Conservation (phyloP, 2,329 filamentous ascomycete species). For the Rutstroemia sp. region DNA sequence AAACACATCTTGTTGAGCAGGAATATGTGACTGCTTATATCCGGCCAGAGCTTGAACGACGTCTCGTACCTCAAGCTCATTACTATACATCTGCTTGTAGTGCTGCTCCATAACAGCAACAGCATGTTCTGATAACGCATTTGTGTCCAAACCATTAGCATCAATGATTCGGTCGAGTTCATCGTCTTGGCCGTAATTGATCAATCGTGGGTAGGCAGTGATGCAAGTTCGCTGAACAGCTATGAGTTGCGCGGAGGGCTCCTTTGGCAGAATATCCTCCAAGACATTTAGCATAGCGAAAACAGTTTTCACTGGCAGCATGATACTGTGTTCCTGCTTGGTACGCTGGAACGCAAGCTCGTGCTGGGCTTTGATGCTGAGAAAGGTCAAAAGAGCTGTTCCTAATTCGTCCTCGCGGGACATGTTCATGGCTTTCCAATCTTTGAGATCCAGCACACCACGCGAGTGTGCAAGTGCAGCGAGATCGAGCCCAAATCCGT, state of each 20-base stretch:
- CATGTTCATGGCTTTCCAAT: conserved; percentile 69
- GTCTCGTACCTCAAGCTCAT: conserved; percentile 76
- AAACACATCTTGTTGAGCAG: conserved; percentile 87
- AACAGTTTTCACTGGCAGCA: conserved; percentile 78
- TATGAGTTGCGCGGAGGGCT: conserved; percentile 61
- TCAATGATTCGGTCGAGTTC: conserved; percentile 90
- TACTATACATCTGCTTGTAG: conserved; percentile 96
- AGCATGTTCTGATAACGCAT: conserved; percentile 68
- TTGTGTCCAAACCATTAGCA: conserved; percentile 72
- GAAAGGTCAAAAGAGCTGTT: conserved; percentile 66
- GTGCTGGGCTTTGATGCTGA: conserved; percentile 76
- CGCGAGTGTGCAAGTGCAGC: conserved; percentile 78
- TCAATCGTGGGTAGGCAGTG: conserved; percentile 83
- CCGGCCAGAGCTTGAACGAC: conserved; percentile 77
- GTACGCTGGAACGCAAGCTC: conserved; percentile 68
- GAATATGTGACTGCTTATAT: conserved; percentile 81
- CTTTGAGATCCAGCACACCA: conserved; percentile 68
- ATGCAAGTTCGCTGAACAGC: conserved; percentile 81
- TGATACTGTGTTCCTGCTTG: conserved; percentile 55
- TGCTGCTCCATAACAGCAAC: conserved; percentile 94
- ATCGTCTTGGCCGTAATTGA: conserved; percentile 76
- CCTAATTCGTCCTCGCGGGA: conserved; percentile 62
- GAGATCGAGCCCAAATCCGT: conserved; percentile 81
- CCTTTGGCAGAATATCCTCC: conserved; percentile 57
- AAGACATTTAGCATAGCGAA: conserved; percentile 73